Conservation (phyloP, 108 stramenopile species). For the Fistulifera pelliculosa region DNA sequence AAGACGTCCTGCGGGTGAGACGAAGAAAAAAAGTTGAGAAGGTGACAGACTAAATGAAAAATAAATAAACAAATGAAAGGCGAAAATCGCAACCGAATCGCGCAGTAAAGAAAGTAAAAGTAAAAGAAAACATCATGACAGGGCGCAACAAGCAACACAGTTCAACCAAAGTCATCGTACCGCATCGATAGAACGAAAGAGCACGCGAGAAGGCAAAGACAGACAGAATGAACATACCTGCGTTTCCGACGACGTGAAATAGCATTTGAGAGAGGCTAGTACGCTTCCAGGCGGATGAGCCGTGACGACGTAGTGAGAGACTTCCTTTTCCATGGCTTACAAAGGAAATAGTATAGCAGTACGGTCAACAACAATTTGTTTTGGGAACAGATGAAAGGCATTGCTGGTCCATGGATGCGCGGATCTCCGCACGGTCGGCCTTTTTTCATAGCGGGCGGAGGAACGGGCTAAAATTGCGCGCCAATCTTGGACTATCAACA, state of each 20-base stretch:
- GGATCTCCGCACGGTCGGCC: too few relatives aligned
- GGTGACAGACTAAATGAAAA: background rate
- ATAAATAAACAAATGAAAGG: background rate
- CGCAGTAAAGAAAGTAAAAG: background rate
- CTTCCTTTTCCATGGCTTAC: constrained; percentile 21
- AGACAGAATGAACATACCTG: constrained; percentile 18
- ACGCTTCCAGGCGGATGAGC: constrained; percentile 67
- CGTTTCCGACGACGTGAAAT: constrained; percentile 36
- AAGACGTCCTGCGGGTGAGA: constrained; percentile 32
- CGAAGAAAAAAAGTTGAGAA: background rate
- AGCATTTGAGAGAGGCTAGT: constrained; percentile 36
- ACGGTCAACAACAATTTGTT: too few relatives aligned
- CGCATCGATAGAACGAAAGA: background rate
- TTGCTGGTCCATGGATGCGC: too few relatives aligned
- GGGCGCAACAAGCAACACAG: too few relatives aligned
- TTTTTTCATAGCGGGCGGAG: too few relatives aligned
- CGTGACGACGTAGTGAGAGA: constrained; percentile 66
- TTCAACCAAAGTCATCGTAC: background rate
- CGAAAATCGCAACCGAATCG: background rate
- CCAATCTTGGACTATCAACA: too few relatives aligned
- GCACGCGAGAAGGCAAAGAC: background rate
- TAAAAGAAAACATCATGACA: background rate
- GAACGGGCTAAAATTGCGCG: too few relatives aligned
- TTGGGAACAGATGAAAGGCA: too few relatives aligned
- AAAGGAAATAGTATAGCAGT: too few relatives aligned